Conservation (phyloP, 345 rosid genomes). For the Excoecaria agallocha region DNA sequence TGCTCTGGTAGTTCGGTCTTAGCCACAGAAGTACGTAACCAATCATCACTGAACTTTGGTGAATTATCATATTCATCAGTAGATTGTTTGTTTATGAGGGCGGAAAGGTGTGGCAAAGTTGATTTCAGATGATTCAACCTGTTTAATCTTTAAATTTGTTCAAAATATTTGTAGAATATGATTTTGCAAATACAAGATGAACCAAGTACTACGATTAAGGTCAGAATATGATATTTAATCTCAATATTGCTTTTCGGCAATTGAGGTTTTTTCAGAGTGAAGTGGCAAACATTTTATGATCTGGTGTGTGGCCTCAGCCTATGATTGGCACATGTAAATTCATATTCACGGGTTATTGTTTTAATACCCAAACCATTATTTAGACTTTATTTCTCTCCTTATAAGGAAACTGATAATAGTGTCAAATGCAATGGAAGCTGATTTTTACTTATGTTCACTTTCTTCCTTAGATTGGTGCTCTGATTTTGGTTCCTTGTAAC, state of each 20-base stretch:
- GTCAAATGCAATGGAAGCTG: no score
- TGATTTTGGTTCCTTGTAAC: no score
- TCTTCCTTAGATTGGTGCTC: no score
- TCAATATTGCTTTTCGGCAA: neutral
- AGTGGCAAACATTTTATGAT: neutral
- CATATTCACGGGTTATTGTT: neutral
- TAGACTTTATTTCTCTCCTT: neutral
- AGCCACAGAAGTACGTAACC: constrained; percentile 40
- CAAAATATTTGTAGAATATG: no score
- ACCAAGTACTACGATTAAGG: neutral
- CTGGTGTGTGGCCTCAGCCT: neutral
- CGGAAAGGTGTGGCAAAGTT: no score
- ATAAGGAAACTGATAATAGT: no score
- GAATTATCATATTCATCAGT: no score
- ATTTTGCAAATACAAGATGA: no score
- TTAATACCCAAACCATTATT: neutral
- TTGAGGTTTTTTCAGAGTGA: neutral
- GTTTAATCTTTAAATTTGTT: no score
- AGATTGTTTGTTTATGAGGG: no score
- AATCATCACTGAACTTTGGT: neutral
- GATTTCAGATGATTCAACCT: no score
- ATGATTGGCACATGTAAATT: neutral
- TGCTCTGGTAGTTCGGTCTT: constrained; percentile 11
- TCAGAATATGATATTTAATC: neutral
- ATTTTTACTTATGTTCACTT: no score